Conservation (phyloP, 257 asterid species). For the Echites panduratus region DNA sequence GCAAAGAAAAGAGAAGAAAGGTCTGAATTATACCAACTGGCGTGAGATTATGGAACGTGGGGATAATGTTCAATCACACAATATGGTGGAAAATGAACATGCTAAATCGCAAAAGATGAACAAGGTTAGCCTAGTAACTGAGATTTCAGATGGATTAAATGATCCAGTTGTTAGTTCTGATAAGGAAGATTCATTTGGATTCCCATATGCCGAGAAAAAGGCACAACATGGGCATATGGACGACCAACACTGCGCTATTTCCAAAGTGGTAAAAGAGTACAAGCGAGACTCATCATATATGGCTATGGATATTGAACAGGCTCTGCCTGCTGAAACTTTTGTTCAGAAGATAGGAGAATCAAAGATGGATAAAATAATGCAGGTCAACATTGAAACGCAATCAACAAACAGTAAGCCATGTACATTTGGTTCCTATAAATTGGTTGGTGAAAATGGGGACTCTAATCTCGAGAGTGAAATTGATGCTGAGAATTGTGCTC, state of each 20-base stretch:
- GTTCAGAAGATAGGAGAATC: conserved; percentile 16
- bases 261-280: conserved; percentile 17
- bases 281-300: conserved; percentile 10
- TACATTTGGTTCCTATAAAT: conserved; percentile 25
- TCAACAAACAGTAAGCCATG: conserved; percentile 20
- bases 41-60: conserved; percentile 33
- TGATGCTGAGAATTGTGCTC: conserved; percentile 71
- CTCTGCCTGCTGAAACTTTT: conserved; percentile 19
- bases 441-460: conserved; percentile 30
- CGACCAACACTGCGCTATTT: conserved; percentile 14
- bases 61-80: conserved; percentile 16
- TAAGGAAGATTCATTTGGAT: conserved; percentile 13
- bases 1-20: conserved; percentile 58
- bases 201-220: conserved; percentile 18
- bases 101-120: conserved; percentile 15
- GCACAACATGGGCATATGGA: conserved; percentile 14
- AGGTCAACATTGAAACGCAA: conserved; percentile 21
- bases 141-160: conserved; percentile 18
- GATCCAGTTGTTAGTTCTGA: conserved; percentile 11
- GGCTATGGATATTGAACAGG: conserved; percentile 19
- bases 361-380: conserved; percentile 18
- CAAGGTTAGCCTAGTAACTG: conserved; percentile 17
- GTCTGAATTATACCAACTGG: conserved; percentile 57
- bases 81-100: conserved; percentile 20
- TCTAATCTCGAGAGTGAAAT: conserved; percentile 56